Percentiles rank a stretch among this genome's conserved stretches.
phyloP scores from a whole-genome alignment of 805 yeast genomes.

The Wickerhamomyces mucosus region DNA sequence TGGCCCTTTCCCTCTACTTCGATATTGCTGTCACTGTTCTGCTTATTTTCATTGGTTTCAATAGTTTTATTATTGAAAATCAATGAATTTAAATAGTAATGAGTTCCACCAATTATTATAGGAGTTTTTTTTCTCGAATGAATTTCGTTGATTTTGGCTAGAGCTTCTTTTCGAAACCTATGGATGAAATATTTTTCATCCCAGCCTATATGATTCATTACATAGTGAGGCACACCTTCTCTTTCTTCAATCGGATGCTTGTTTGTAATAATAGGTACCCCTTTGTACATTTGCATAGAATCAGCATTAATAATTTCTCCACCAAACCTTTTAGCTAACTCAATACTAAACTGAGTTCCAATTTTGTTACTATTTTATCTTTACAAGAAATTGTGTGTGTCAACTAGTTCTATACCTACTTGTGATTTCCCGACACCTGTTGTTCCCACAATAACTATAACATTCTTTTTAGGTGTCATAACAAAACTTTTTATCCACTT shows the following conservation, averaged over 20 bases:
- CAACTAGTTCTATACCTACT: constrained; percentile 37
- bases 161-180: constrained; percentile 67
- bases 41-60: constrained; percentile 19
- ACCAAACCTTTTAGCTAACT: constrained; percentile 61
- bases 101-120: constrained; percentile 92
- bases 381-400: not conserved
- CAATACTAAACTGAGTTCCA: constrained; percentile 52
- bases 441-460: constrained; percentile 76
- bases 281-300: constrained; percentile 89
- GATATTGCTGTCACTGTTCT: no score
- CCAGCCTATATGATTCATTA: constrained; percentile 81
- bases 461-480: constrained; percentile 21
- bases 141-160: constrained; percentile 49
- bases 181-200: constrained; percentile 73
- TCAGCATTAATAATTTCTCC: constrained; percentile 95
- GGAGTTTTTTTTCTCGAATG: constrained; percentile 66
- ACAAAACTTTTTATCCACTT: constrained; percentile 3
- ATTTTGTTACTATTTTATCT: not conserved
- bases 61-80: constrained; percentile 63
- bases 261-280: constrained; percentile 71
- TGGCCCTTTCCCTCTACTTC: constrained; percentile 2
- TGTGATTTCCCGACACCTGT: constrained; percentile 96
- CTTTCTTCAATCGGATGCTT: constrained; percentile 83
- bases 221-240: constrained; percentile 70
- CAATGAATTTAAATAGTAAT: constrained; percentile 77